These are phyloP conservation scores for Colletotrichum filicis DNA, from an alignment of 2,329 filamentous ascomycete species.

Conservation along the genomic window DNA sequence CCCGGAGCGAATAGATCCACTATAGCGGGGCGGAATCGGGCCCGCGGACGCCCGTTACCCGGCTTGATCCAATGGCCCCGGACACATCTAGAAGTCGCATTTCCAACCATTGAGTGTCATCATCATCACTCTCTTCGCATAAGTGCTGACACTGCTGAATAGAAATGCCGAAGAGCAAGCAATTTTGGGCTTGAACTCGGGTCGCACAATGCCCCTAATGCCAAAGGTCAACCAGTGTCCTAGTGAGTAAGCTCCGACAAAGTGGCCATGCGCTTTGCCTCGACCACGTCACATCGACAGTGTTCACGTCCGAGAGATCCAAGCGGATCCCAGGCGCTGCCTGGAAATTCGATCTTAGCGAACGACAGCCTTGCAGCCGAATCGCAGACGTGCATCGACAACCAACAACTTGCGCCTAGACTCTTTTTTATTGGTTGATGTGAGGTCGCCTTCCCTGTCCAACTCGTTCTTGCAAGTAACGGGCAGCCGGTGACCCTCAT, in stretches of 20 bases:
- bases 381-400: not conserved
- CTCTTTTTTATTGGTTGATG: not conserved
- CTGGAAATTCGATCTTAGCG: constrained; percentile 20
- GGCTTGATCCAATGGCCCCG: not conserved
- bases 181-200: not conserved
- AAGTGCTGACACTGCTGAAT: not conserved
- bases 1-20: not conserved
- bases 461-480: not conserved
- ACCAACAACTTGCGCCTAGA: not conserved
- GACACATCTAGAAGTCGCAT: not conserved
- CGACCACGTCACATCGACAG: constrained; percentile 26
- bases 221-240: not conserved
- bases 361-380: constrained; percentile 15
- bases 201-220: not conserved
- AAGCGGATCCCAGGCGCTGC: constrained; percentile 28
- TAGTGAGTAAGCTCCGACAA: not conserved
- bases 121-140: not conserved
- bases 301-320: constrained; percentile 23
- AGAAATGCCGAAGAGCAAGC: not conserved
- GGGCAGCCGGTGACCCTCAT: not conserved
- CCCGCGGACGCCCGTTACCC: constrained; percentile 25
- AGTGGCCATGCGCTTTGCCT: not conserved
- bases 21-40: constrained; percentile 12
- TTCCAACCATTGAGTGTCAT: not conserved
- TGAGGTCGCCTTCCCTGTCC: not conserved